These are phyloP conservation scores for Dioscorea alata DNA, from an alignment of 106 monocot species.

Conservation along the genomic window DNA sequence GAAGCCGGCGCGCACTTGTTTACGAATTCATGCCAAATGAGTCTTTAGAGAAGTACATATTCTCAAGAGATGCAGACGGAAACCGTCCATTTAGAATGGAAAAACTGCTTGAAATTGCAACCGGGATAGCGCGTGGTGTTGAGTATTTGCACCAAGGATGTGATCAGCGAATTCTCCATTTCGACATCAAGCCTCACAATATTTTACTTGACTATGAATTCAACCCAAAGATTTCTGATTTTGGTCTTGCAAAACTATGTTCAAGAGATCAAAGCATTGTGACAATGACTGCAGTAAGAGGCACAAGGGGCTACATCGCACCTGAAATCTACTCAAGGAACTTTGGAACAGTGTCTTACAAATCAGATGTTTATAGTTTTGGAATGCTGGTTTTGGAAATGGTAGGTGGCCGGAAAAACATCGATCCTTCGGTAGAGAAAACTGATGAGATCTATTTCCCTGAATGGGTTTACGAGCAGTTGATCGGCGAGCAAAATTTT, in stretches of 20 bases:
- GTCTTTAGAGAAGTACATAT: slow-evolving; percentile 14
- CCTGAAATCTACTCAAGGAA: slow-evolving; percentile 3
- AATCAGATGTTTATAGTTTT: slow-evolving; percentile 15
- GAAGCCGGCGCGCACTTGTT: slow-evolving; percentile 5
- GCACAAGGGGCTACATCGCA: slow-evolving; percentile 13
- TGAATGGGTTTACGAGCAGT: slow-evolving; percentile 5
- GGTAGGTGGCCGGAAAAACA: slow-evolving; percentile 3
- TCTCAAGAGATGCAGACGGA: background rate
- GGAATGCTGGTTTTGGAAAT: slow-evolving; percentile 16
- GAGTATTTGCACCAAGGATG: slow-evolving; percentile 19
- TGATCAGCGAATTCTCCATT: slow-evolving; percentile 10
- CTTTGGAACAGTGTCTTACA: slow-evolving; percentile 7
- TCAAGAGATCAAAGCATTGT: slow-evolving; percentile 8
- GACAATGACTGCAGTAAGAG: slow-evolving; percentile 9
- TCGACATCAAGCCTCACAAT: slow-evolving; percentile 16
- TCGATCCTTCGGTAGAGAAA: background rate
- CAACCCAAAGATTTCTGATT: slow-evolving; percentile 16
- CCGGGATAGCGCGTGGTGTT: slow-evolving; percentile 5
- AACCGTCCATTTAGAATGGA: background rate
- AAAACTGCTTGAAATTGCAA: background rate
- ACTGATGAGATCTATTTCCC: background rate
- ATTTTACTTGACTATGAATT: slow-evolving; percentile 5
- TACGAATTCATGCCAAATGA: slow-evolving; percentile 20
- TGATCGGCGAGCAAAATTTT: background rate
- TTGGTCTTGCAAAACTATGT: slow-evolving; percentile 14